Conservation (phyloP, 192 early-diverging fungal species). For the Entophlyctis luteolus region DNA sequence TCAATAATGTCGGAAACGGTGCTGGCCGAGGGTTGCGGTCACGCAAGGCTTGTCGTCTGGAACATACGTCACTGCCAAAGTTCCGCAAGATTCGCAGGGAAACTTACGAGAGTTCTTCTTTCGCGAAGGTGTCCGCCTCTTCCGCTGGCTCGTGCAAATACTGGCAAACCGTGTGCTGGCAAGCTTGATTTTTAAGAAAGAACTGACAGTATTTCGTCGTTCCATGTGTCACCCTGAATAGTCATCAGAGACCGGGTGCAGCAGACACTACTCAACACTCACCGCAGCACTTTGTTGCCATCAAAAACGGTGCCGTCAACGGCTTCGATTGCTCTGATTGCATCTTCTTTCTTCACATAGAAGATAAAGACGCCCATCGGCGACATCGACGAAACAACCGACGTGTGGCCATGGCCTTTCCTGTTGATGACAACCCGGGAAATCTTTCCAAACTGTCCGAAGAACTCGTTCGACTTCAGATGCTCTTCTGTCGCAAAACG, state of each 20-base stretch:
- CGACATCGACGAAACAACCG: conserved; percentile 42
- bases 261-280: too few species aligned
- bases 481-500: conserved; percentile 86
- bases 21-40: conserved; percentile 43
- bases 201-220: conserved; percentile 98
- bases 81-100: too few species aligned
- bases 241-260: not conserved
- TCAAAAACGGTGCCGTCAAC: conserved; percentile 88
- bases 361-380: conserved; percentile 86
- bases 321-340: conserved; percentile 84
- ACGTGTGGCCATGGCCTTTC: conserved; percentile 50
- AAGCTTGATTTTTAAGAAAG: conserved; percentile 84
- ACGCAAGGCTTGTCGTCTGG: conserved; percentile 35
- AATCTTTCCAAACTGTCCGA: conserved; percentile 98
- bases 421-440: conserved; percentile 89
- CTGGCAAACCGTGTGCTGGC: conserved; percentile 92
- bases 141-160: conserved; percentile 74
- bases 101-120: conserved; percentile 68
- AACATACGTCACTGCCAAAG: too few species aligned
- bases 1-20: conserved; percentile 32
- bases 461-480: conserved; percentile 84
- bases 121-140: conserved; percentile 87
- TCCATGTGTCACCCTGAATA: conserved; percentile 83
- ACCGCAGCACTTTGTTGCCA: conserved; percentile 74
- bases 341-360: conserved; percentile 87